These are phyloP conservation scores for Alternaria ventricosa DNA, from an alignment of 2,329 filamentous ascomycete species.

Conservation along the genomic window DNA sequence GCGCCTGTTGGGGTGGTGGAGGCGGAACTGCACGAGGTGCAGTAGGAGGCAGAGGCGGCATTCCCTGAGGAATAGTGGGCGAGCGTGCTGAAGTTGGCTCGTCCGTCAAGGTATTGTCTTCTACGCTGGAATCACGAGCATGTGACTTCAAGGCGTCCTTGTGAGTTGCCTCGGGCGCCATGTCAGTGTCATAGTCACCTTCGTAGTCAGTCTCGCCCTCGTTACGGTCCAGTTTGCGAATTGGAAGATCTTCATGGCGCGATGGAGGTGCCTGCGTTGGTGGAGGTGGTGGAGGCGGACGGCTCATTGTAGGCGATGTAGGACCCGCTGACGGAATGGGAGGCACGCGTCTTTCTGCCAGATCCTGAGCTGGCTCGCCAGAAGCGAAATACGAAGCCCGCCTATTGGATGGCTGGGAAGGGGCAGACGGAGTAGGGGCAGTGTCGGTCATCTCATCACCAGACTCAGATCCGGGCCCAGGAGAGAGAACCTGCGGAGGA, in stretches of 20 bases:
- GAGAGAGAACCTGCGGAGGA: constrained; percentile 64
- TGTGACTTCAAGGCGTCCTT: constrained; percentile 91
- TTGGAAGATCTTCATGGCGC: constrained; percentile 42
- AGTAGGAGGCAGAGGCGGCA: constrained; percentile 45
- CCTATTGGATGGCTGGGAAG: constrained; percentile 39
- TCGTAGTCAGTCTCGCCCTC: constrained; percentile 93
- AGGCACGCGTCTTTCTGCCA: constrained; percentile 47
- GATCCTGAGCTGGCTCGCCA: constrained; percentile 41
- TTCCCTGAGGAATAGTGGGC: constrained; percentile 42
- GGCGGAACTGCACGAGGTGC: constrained; percentile 60
- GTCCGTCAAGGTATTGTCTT: constrained; percentile 66
- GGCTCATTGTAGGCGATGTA: constrained; percentile 39
- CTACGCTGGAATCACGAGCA: constrained; percentile 75
- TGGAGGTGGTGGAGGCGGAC: constrained; percentile 58
- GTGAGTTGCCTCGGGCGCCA: constrained; percentile 89
- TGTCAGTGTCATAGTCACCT: constrained; percentile 97
- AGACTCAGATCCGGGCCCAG: constrained; percentile 81
- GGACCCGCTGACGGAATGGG: constrained; percentile 61
- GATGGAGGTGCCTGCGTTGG: constrained; percentile 49
- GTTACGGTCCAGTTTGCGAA: constrained; percentile 63
- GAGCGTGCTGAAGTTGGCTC: constrained; percentile 57
- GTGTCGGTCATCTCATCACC: constrained; percentile 75
- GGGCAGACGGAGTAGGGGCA: constrained; percentile 35
- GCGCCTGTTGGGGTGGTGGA: constrained; percentile 62
- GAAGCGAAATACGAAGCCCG: constrained; percentile 51